Percentiles rank a stretch among this genome's conserved stretches.
Evolutionary conservation across 2,329 filamentous ascomycete species (phyloP).

Genomic region (Talaromyces piceae): DNA sequence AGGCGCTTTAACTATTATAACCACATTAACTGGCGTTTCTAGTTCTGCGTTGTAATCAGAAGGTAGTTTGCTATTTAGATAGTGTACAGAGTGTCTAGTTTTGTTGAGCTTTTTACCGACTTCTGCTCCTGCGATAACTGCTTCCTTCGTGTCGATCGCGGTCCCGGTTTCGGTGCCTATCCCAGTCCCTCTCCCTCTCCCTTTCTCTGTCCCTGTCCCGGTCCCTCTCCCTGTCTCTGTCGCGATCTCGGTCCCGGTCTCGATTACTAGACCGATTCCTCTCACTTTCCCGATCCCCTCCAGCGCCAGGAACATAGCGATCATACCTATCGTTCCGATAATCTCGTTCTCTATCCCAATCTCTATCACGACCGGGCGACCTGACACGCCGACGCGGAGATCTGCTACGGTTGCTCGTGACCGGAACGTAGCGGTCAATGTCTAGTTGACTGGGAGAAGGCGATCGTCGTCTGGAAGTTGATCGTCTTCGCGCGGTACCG

Average conservation of each 20-base stretch:
- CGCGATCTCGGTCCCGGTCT: conserved; percentile 14
- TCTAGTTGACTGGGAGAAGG: no score
- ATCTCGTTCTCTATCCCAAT: conserved; percentile 16
- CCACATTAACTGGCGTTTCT: no score
- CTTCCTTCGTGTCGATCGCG: not conserved
- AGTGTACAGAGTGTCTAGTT: not conserved
- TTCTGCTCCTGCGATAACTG: conserved; percentile 16
- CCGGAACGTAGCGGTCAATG: no score
- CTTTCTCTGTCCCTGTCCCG: conserved; percentile 10
- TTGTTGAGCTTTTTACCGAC: conserved; percentile 3
- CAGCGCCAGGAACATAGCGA: conserved; percentile 12
- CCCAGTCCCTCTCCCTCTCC: not conserved
- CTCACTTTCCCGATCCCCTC: conserved; percentile 18
- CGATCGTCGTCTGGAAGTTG: conserved; percentile 12
- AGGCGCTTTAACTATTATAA: no score
- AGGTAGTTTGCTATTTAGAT: not conserved
- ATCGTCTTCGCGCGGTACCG: no score
- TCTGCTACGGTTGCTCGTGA: no score
- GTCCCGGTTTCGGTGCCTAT: not conserved
- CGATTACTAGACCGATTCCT: conserved; percentile 13
- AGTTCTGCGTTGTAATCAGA: not conserved
- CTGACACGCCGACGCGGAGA: no score
- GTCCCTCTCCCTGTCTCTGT: conserved; percentile 17
- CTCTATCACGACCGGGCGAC: conserved; percentile 15
- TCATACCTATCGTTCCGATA: conserved; percentile 6